Conservation (phyloP, 441 rosid species). For the Erodium trifolium region DNA sequence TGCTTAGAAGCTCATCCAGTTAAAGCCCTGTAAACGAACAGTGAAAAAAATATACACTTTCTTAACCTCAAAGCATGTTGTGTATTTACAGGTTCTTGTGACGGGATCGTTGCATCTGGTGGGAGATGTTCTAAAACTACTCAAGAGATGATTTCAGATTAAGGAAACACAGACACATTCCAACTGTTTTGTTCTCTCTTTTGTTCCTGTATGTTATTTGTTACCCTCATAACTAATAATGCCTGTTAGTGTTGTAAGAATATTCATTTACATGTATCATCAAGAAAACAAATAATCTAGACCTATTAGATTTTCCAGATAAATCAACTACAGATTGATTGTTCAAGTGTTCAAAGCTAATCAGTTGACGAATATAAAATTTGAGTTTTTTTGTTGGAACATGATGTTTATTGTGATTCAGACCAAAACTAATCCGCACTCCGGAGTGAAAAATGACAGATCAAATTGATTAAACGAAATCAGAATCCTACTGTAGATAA, state of each 20-base stretch:
- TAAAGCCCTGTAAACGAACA: too few species aligned
- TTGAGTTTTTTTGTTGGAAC: too few species aligned
- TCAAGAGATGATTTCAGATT: constrained; percentile 23
- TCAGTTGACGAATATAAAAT: too few species aligned
- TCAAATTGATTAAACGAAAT: too few species aligned
- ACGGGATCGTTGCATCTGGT: constrained; percentile 86
- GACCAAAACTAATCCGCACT: too few species aligned
- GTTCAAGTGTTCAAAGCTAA: too few species aligned
- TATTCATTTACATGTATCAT: background rate
- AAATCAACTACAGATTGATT: background rate
- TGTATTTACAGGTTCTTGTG: constrained; percentile 54
- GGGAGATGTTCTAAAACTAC: constrained; percentile 68
- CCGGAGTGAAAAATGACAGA: too few species aligned
- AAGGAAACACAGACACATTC: background rate
- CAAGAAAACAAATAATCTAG: background rate
- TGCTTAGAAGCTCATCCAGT: too few species aligned
- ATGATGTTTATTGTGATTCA: too few species aligned
- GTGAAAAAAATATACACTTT: background rate
- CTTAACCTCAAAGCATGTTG: background rate
- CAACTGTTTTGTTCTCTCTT: background rate
- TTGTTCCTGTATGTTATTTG: background rate
- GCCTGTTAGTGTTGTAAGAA: background rate
- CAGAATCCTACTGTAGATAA: too few species aligned
- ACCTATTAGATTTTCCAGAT: background rate
- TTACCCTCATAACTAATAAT: too few species aligned